Base-by-base conservation (phyloP, 2,329 filamentous ascomycete genomes). In the Monilinia fructicola region DNA sequence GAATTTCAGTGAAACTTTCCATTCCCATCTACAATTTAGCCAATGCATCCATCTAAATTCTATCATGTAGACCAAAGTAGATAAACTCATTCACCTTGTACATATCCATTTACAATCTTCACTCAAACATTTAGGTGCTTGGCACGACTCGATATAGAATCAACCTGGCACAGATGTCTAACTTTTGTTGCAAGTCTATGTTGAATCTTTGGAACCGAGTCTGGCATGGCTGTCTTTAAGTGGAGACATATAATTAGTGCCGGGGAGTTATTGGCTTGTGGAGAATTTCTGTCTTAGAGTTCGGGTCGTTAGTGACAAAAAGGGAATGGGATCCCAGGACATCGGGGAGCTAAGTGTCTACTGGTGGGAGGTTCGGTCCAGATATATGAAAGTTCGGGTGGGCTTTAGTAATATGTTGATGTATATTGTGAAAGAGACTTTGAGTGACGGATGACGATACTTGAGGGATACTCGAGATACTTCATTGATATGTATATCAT, bases 141-240 rank as follows among this genome's bases (percentile, higher is more conserved):
- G 58, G 58, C 44, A 9, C 7, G 11, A 23, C 21, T 55, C 5
- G 1, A n/a, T 23, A 55, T 35, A 35, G 28, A 38, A 42, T 26
- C 55, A 44, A 59, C 12, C 4, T 26, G n/a, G 26, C n/a, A 11
- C 46, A 23, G 14, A 56, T n/a, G n/a, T 23, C 28, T 9, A 59
- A 10, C 40, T 61, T 66, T 69, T 70, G 68, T 70, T 70, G 67
- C 67, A 69, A 50, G 31, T 70, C 67, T 64, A 64, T 21, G 9
- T 31, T 38, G 50, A 50, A 70, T 67, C 31, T 66, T 58, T 67
- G 67, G 67, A 64, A 52, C 48, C 67, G 67, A 70, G 58, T 11
- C 28, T 26, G 16, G 5, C 26, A 52, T 53, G 26, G 48, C 50
- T n/a, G 26, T 31, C 31, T 35, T 38, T 61, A 31, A 58, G 64